Percentiles rank a stretch among this genome's conserved stretches.
These are phyloP conservation scores for Apiotrichum akiyoshidainum DNA, from an alignment of 1,284 basidiomycete genomes.

Conservation along the genomic window DNA sequence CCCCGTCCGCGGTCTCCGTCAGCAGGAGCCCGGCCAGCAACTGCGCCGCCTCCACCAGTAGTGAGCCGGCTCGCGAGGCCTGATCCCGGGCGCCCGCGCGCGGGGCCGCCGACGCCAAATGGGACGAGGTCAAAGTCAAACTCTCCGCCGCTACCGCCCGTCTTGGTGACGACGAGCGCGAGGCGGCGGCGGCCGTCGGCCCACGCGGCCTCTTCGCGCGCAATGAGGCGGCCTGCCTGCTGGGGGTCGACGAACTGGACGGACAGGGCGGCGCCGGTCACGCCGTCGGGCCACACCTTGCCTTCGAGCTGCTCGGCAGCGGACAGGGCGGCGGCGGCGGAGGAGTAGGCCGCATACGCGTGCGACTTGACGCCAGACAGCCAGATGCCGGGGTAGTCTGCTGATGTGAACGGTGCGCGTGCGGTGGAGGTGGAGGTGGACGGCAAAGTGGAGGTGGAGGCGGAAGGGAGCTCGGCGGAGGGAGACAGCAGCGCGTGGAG, in stretches of 20 bases:
- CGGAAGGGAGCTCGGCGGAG: background rate
- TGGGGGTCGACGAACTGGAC: constrained; percentile 45
- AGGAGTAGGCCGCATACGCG: constrained; percentile 39
- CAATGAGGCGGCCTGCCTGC: constrained; percentile 29
- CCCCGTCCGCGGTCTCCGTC: too few species aligned
- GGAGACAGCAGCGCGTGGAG: too few species aligned
- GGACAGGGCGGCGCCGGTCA: constrained; percentile 30
- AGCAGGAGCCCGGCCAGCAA: too few species aligned
- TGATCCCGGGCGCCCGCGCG: background rate
- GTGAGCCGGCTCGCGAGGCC: constrained; percentile 9
- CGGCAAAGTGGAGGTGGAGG: constrained; percentile 4
- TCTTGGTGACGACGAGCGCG: constrained; percentile 23
- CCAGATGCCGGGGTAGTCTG: constrained; percentile 42
- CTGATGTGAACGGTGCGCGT: constrained; percentile 23
- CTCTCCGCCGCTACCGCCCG: background rate
- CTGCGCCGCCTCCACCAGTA: too few species aligned
- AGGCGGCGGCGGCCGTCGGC: constrained; percentile 41
- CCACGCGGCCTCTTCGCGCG: constrained; percentile 48
- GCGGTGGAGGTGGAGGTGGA: background rate
- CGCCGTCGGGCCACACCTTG: constrained; percentile 32
- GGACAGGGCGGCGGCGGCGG: constrained; percentile 22
- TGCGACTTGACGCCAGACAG: constrained; percentile 47
- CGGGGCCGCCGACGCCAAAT: background rate
- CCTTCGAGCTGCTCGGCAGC: constrained; percentile 31
- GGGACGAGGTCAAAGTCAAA: constrained; percentile 5